Percentiles rank a stretch among this genome's conserved stretches.
Conservation (phyloP, 371 early-diverging fungal species). For the Apophysomyces variabilis region DNA sequence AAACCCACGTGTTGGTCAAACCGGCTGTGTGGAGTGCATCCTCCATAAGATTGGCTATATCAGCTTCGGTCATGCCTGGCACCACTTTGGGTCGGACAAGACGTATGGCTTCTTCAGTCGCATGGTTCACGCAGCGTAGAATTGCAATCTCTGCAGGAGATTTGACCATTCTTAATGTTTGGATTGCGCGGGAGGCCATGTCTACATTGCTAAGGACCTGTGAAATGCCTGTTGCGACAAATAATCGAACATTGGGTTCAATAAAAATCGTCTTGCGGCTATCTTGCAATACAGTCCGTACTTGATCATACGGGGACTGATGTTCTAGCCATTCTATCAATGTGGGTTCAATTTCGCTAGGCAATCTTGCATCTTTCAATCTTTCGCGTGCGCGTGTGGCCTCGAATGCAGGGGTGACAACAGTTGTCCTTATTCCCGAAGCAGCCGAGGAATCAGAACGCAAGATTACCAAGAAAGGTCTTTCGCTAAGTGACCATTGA, state of each 20-base stretch:
- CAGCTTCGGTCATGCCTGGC: slow-evolving; percentile 49
- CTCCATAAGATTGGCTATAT: slow-evolving; percentile 46
- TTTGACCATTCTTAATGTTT: slow-evolving; percentile 54
- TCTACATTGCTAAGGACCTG: slow-evolving; percentile 21
- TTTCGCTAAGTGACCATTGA: slow-evolving; percentile 56
- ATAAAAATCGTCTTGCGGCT: slow-evolving; percentile 38
- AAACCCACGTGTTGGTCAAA: slow-evolving; percentile 54
- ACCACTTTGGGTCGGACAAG: slow-evolving; percentile 46
- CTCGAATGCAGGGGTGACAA: slow-evolving; percentile 63
- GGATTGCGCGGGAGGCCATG: slow-evolving; percentile 51
- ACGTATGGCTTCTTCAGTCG: slow-evolving; percentile 55
- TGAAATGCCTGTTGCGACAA: slow-evolving; percentile 49
- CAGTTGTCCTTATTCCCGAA: slow-evolving; percentile 41
- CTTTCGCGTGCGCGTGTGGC: slow-evolving; percentile 49
- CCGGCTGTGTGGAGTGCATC: slow-evolving; percentile 45
- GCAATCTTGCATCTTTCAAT: slow-evolving; percentile 35
- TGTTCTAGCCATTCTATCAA: slow-evolving; percentile 56
- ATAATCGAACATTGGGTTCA: slow-evolving; percentile 55
- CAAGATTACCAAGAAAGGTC: slow-evolving; percentile 56
- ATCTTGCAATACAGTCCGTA: slow-evolving; percentile 29
- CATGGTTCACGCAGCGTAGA: slow-evolving; percentile 55
- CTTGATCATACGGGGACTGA: slow-evolving; percentile 51
- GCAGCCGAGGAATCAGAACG: slow-evolving; percentile 28
- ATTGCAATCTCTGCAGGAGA: slow-evolving; percentile 57
- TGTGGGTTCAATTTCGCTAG: slow-evolving; percentile 21